Evolutionary conservation across 2,329 filamentous ascomycete species (phyloP).

Genomic region (Mollisiaceae sp.): DNA sequence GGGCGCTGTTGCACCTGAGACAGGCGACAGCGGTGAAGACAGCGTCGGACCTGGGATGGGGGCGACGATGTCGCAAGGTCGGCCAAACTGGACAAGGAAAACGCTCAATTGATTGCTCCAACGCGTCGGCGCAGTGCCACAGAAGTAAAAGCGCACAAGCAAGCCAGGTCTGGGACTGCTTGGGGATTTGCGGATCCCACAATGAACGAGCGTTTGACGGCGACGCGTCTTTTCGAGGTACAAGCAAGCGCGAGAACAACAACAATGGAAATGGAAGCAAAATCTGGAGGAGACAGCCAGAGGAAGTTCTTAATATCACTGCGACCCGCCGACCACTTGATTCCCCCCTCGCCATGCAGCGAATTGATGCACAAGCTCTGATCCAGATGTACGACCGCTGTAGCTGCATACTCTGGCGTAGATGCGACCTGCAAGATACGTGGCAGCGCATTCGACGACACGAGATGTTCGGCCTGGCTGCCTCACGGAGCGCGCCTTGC

Average conservation of each 20-base stretch:
- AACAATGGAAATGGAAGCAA: constrained; percentile 19
- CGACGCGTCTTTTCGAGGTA: constrained; percentile 30
- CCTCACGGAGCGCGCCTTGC: constrained; percentile 15
- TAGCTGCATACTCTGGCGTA: constrained; percentile 40
- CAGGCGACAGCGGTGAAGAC: constrained; percentile 32
- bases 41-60: constrained; percentile 13
- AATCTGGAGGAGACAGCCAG: constrained; percentile 22
- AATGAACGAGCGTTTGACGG: constrained; percentile 30
- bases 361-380: constrained; percentile 32
- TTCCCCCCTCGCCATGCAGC: constrained; percentile 33
- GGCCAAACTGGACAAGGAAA: constrained; percentile 17
- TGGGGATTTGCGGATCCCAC: constrained; percentile 29
- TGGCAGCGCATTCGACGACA: constrained; percentile 35
- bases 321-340: constrained; percentile 32
- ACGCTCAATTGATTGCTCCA: constrained; percentile 29
- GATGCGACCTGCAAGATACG: constrained; percentile 36
- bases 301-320: constrained; percentile 28
- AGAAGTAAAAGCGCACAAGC: constrained; percentile 7
- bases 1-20: constrained; percentile 38
- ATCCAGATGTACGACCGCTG: constrained; percentile 38
- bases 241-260: constrained; percentile 21
- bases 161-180: constrained; percentile 9
- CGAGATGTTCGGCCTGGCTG: constrained; percentile 25
- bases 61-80: constrained; percentile 21
- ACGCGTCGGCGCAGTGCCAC: constrained; percentile 22